Conservation (phyloP, 768 basidiomycete genomes). For the Asterophora parasitica region DNA sequence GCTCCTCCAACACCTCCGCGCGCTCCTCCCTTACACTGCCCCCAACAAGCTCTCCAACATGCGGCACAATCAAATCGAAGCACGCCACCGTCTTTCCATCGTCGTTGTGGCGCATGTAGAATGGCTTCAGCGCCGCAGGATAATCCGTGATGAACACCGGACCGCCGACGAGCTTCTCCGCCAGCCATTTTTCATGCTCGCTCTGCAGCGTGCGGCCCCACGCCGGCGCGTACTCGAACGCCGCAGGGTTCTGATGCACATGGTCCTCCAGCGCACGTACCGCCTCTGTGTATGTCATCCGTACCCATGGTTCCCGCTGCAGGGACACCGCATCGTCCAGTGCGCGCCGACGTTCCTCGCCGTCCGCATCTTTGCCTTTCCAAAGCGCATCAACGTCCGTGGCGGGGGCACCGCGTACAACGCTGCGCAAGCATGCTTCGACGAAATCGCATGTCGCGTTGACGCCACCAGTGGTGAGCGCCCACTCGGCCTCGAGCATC, state of each 20-base stretch:
- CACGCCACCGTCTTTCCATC: conserved; percentile 69
- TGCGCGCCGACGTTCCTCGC: conserved; percentile 27
- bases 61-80: conserved; percentile 90
- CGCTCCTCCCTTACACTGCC: conserved; percentile 89
- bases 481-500: conserved; percentile 98
- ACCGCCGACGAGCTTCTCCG: conserved; percentile 57
- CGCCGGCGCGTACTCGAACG: conserved; percentile 52
- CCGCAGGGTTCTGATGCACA: conserved; percentile 23
- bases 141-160: conserved; percentile 94
- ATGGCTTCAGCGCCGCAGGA: conserved; percentile 79
- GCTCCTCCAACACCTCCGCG: conserved; percentile 40
- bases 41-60: conserved; percentile 85
- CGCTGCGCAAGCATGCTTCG: conserved; percentile 29
- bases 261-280: conserved; percentile 47
- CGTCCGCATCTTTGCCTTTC: conserved; percentile 26
- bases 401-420: conserved; percentile 15
- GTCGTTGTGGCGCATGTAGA: conserved; percentile 86
- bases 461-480: conserved; percentile 29
- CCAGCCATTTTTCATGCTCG: conserved; percentile 92
- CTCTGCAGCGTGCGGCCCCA: conserved; percentile 77
- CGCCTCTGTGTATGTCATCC: conserved; percentile 79
- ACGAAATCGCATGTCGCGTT: conserved; percentile 40
- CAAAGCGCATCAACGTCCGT: conserved; percentile 34
- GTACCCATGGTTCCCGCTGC: conserved; percentile 45
- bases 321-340: conserved; percentile 33